phyloP scores from a whole-genome alignment of 1,284 basidiomycete genomes.

The Apiotrichum sp. region DNA sequence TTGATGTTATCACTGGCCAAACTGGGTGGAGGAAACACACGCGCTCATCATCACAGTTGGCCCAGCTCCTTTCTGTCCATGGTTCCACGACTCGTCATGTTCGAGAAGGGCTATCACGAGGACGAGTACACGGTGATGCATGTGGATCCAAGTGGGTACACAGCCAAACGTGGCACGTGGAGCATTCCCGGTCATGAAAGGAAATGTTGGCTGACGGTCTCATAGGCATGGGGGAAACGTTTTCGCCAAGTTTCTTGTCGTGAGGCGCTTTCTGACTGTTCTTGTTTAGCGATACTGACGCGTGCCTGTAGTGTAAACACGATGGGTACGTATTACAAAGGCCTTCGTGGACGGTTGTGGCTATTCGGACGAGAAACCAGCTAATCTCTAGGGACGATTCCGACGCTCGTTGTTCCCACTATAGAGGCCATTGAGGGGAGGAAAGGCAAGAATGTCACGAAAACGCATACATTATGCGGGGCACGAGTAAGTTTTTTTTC shows the following conservation, averaged over 20 bases:
- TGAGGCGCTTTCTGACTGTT: slow-evolving; percentile 21
- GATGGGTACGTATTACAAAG: neutral
- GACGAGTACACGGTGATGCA: slow-evolving; percentile 45
- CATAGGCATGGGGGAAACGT: slow-evolving; percentile 49
- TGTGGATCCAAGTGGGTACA: slow-evolving; percentile 40
- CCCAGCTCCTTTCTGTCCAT: slow-evolving; percentile 45
- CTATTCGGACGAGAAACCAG: too few species aligned
- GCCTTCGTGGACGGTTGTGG: too few species aligned
- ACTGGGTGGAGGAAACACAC: too few species aligned
- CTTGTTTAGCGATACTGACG: neutral
- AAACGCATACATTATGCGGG: slow-evolving; percentile 50
- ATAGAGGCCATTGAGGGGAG: slow-evolving; percentile 28
- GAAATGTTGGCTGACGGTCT: too few species aligned
- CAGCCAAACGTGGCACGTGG: neutral
- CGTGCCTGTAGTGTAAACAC: neutral
- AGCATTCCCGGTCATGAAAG: neutral
- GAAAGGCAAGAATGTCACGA: neutral
- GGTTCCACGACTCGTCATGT: slow-evolving; percentile 44
- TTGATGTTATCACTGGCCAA: too few species aligned
- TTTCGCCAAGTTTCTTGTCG: slow-evolving; percentile 46
- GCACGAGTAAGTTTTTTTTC: neutral
- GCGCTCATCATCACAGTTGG: slow-evolving; percentile 25
- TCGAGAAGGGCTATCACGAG: slow-evolving; percentile 48
- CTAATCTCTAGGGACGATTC: slow-evolving; percentile 45
- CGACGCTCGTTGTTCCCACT: slow-evolving; percentile 74